Percentiles rank a stretch among this genome's conserved stretches.
Conservation (phyloP, 306 rosid species). For the Corylus heterophylla region DNA sequence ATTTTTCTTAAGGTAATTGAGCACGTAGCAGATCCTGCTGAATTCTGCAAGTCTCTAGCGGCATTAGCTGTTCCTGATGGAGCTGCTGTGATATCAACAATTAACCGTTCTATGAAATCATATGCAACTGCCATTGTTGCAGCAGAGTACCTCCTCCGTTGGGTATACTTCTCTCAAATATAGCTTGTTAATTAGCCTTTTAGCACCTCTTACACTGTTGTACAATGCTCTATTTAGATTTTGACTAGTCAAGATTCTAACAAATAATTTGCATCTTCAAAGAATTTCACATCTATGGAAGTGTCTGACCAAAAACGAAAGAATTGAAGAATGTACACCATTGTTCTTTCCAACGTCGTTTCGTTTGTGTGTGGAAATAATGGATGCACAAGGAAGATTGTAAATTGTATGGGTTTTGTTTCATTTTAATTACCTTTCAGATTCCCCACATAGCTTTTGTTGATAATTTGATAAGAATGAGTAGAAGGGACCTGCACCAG, state of each 20-base stretch:
- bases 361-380: background rate
- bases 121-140: conserved; percentile 83
- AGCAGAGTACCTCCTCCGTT: conserved; percentile 83
- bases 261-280: background rate
- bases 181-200: background rate
- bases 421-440: background rate
- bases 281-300: background rate
- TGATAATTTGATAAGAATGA: no score
- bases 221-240: background rate
- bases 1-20: conserved; percentile 66
- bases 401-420: background rate
- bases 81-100: conserved; percentile 80
- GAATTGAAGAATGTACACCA: background rate
- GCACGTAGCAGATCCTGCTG: conserved; percentile 92
- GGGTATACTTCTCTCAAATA: conserved; percentile 53
- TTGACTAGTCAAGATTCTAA: background rate
- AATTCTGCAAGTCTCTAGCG: conserved; percentile 83
- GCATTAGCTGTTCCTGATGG: conserved; percentile 71
- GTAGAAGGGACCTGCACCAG: no score
- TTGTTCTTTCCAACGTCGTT: background rate
- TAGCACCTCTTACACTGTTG: background rate
- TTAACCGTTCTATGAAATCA: conserved; percentile 87
- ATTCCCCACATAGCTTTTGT: no score
- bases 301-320: background rate
- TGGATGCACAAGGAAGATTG: background rate